phyloP scores from a whole-genome alignment of 768 basidiomycete genomes.

The Suillus bovinus region DNA sequence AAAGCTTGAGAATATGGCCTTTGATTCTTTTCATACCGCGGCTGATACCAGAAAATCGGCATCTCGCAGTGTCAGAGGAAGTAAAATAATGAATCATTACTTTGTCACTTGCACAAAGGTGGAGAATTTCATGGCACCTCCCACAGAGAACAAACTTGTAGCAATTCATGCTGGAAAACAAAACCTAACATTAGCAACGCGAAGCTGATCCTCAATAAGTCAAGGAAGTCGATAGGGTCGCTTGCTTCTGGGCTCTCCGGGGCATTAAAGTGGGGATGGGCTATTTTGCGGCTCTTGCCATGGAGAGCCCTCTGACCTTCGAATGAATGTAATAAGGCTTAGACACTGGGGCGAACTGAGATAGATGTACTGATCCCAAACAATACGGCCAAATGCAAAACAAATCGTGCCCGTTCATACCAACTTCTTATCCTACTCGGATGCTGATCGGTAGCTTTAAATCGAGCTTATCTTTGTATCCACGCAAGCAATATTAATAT shows the following conservation, averaged over 20 bases:
- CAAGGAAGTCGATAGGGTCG: not conserved
- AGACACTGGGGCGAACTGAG: not conserved
- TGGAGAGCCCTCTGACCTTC: no score
- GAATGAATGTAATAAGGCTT: not conserved
- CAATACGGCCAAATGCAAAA: not conserved
- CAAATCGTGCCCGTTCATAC: not conserved
- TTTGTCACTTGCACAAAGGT: not conserved
- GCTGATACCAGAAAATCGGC: not conserved
- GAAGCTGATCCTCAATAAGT: no score
- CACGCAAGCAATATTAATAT: not conserved
- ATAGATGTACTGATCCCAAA: not conserved
- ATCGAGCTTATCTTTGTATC: not conserved
- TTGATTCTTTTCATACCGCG: not conserved
- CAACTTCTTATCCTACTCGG: no score
- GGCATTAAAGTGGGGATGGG: not conserved
- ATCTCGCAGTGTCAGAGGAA: no score
- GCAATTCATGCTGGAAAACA: not conserved
- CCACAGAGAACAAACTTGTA: not conserved
- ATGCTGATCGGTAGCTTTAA: not conserved
- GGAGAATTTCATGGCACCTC: not conserved
- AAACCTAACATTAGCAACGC: no score
- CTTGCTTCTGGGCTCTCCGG: not conserved
- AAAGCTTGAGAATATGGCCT: constrained; percentile 1
- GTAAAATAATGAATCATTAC: not conserved
- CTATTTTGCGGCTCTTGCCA: not conserved